These are phyloP conservation scores for Erythrobasidium yunnanense DNA, from an alignment of 768 basidiomycete genomes.

Conservation along the genomic window DNA sequence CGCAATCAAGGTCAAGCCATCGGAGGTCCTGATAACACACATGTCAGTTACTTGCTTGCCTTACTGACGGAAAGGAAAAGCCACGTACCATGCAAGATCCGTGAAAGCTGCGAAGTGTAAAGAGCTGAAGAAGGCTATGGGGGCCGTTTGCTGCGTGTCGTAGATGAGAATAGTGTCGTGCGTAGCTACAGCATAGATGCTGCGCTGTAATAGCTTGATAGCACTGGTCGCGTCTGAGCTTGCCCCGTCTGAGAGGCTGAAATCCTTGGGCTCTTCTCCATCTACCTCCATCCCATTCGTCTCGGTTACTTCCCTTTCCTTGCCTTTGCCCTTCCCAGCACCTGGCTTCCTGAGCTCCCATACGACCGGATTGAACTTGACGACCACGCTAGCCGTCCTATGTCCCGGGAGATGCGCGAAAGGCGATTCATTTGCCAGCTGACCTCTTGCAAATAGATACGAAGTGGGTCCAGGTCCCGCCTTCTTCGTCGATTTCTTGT, in stretches of 20 bases:
- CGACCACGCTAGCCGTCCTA: constrained; percentile 87
- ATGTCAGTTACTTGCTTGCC: not conserved
- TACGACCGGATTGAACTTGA: constrained; percentile 81
- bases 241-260: too few relatives aligned
- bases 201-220: constrained; percentile 81
- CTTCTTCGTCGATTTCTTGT: too few relatives aligned
- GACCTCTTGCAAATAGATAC: constrained; percentile 90
- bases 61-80: not conserved
- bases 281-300: too few relatives aligned
- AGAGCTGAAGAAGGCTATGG: constrained; percentile 81
- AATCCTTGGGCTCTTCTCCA: too few relatives aligned
- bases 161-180: constrained; percentile 92
- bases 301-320: constrained; percentile 4
- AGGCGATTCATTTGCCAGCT: constrained; percentile 66
- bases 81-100: constrained; percentile 72
- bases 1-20: constrained; percentile 82
- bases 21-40: constrained; percentile 67
- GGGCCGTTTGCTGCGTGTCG: constrained; percentile 90
- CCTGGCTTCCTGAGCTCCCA: constrained; percentile 68
- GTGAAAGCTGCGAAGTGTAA: constrained; percentile 97
- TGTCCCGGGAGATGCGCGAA: constrained; percentile 92
- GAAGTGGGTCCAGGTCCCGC: constrained; percentile 57
- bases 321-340: constrained; percentile 38
- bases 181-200: constrained; percentile 89
- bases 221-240: constrained; percentile 60